Evolutionary conservation across 192 early-diverging fungal species (phyloP), one percentile per base, ranked within the genome.

Genomic region (Chytriomyces sp.): DNA sequence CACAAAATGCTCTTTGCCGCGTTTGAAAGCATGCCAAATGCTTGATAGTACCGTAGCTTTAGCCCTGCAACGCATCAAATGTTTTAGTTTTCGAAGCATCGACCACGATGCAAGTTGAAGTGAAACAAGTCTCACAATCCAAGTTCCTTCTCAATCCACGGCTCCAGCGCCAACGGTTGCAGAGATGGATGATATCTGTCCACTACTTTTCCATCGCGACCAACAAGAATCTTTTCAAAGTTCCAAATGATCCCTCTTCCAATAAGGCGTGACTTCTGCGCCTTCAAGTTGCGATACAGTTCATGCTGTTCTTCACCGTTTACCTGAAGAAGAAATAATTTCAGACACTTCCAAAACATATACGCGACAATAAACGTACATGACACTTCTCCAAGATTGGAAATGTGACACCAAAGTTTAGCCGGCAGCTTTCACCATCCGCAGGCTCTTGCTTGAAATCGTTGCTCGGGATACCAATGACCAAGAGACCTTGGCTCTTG

Each of bases 381-480:
- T 96, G 91, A 50, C 95, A 81, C 81, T 96, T 96, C 67, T 91
- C 90, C 82, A 93, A 90, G 73, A 97, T 87, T 18, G 94, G 93
- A 88, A 97, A 98, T 1, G 86, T 83, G 10, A 97, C 94, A 46
- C 90, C 91, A 70, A 91, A 94, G 80, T 87, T 95, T 28, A 81
- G 50, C 75, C 85, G 80, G 83, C 95, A 95, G 70, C 82, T 80
- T 6, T 82, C 81, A 26, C 28, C 69, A n/a, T 75, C 47, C 5
- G 53, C 49, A 8, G 72, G 69, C 50, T 79, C 81, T 72, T 82
- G 79, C 9, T 57, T 66, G 77, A 97, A 97, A 88, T 95, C 91
- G 85, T 97, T 96, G 76, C 90, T 92, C 23, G 97, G 97, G 82
- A 94, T 93, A 23, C 95, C 96, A 70, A 97, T 81, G 61, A 98